A percentile compares a stretch with the other conserved stretches of the same genome.
These are phyloP conservation scores for Graphiopsis chlorocephala DNA, from an alignment of 2,329 filamentous ascomycete genomes.

Conservation along the genomic window DNA sequence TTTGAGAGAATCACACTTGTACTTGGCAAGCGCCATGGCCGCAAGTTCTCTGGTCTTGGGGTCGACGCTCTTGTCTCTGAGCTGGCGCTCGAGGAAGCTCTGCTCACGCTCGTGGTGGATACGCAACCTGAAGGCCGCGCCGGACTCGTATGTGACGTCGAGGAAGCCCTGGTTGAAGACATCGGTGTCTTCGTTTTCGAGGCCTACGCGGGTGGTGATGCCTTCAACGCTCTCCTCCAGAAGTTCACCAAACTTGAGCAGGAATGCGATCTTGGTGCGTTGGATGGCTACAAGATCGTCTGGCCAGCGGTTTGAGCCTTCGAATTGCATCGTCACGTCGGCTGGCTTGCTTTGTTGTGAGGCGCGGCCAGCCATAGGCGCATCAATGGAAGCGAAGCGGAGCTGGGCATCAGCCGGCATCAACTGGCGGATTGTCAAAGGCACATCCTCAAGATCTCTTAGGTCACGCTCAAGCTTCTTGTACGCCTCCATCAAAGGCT, in stretches of 20 bases:
- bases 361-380: slow-evolving; percentile 49
- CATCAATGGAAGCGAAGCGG: slow-evolving; percentile 66
- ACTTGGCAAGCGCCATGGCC: slow-evolving; percentile 65
- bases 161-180: slow-evolving; percentile 77
- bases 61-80: slow-evolving; percentile 70
- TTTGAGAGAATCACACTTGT: slow-evolving; percentile 69
- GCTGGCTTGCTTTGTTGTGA: slow-evolving; percentile 53
- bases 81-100: slow-evolving; percentile 71
- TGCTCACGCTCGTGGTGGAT: slow-evolving; percentile 89
- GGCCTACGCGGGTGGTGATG: slow-evolving; percentile 68
- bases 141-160: slow-evolving; percentile 71
- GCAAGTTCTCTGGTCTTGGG: slow-evolving; percentile 66
- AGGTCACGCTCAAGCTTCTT: slow-evolving; percentile 72
- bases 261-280: slow-evolving; percentile 87
- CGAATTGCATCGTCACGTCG: slow-evolving; percentile 83
- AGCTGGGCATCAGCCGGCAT: slow-evolving; percentile 69
- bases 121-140: slow-evolving; percentile 75
- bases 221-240: slow-evolving; percentile 61
- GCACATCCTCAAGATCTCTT: slow-evolving; percentile 74
- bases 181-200: slow-evolving; percentile 70
- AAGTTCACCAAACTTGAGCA: slow-evolving; percentile 69
- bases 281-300: slow-evolving; percentile 90
- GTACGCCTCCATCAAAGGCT: slow-evolving; percentile 67
- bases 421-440: slow-evolving; percentile 80
- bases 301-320: slow-evolving; percentile 90